Evolutionary conservation across 306 rosid species (phyloP).

Genomic region (Quercus rubra): DNA sequence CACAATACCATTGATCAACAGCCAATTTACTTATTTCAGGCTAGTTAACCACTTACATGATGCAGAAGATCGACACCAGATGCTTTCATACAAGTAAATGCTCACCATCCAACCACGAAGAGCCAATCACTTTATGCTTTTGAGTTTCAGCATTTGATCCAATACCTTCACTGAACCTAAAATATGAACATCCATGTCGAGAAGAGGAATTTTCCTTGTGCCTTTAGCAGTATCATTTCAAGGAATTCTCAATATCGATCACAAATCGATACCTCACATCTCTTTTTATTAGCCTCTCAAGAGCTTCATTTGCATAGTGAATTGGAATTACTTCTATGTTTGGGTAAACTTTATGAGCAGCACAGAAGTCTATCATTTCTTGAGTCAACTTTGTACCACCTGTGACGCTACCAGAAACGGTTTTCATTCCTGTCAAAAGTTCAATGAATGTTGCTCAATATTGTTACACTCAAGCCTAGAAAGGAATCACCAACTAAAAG

Average conservation of each 20-base stretch:
- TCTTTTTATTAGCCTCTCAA: conserved; percentile 59
- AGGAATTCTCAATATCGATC: conserved; percentile 66
- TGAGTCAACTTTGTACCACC: conserved; percentile 67
- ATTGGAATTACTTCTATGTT: conserved; percentile 73
- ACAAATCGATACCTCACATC: conserved; percentile 79
- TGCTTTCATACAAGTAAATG: background rate
- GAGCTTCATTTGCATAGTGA: conserved; percentile 69
- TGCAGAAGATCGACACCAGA: no score
- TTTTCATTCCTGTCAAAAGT: conserved; percentile 49
- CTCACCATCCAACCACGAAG: conserved; percentile 36
- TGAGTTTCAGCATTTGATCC: no score
- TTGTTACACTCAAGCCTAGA: background rate
- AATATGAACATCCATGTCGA: no score
- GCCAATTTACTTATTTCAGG: no score
- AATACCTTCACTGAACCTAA: no score
- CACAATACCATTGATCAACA: no score
- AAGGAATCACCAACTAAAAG: background rate
- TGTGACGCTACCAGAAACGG: conserved; percentile 50
- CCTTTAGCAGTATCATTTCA: conserved; percentile 28
- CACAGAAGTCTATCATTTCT: conserved; percentile 80
- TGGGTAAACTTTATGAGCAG: conserved; percentile 53
- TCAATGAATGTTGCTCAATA: background rate
- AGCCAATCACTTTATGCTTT: no score
- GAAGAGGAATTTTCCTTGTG: background rate
- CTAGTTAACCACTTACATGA: no score